A percentile compares a stretch with the other conserved stretches of the same genome.
Conservation (phyloP, 2,329 filamentous ascomycete species). For the Claviceps sp. region DNA sequence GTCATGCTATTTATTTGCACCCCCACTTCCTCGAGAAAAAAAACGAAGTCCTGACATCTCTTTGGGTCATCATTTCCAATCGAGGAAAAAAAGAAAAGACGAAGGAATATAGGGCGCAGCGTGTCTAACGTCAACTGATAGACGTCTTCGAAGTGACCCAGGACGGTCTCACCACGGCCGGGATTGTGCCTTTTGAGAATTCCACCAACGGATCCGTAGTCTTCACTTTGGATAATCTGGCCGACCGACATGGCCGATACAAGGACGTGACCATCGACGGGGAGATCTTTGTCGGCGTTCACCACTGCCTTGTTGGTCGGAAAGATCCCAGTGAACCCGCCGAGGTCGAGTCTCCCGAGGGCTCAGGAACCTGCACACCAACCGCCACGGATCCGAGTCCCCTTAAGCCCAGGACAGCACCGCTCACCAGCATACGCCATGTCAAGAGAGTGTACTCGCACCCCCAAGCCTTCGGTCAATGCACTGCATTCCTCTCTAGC, state of each 20-base stretch:
- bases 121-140: constrained; percentile 16
- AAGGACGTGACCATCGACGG: constrained; percentile 62
- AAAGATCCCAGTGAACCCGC: constrained; percentile 14
- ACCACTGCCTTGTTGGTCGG: constrained; percentile 69
- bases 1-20: not conserved
- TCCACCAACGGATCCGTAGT: constrained; percentile 88
- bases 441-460: constrained; percentile 78
- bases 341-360: constrained; percentile 18
- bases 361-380: constrained; percentile 36
- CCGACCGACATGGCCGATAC: constrained; percentile 54
- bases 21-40: not conserved
- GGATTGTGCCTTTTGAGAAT: constrained; percentile 92
- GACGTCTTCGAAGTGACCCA: constrained; percentile 76
- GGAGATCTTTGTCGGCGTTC: constrained; percentile 76
- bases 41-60: not conserved
- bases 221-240: constrained; percentile 78
- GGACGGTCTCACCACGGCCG: constrained; percentile 46
- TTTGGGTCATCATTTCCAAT: not conserved
- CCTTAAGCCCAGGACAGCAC: constrained; percentile 30
- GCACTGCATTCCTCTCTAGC: constrained; percentile 56
- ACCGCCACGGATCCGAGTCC: constrained; percentile 32
- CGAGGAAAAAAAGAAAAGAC: not conserved
- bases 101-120: too few species aligned
- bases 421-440: constrained; percentile 39
- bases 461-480: constrained; percentile 92